Evolutionary conservation across 768 basidiomycete genomes (phyloP), one percentile per base, ranked within the genome.

Genomic region (Suillus subluteus): DNA sequence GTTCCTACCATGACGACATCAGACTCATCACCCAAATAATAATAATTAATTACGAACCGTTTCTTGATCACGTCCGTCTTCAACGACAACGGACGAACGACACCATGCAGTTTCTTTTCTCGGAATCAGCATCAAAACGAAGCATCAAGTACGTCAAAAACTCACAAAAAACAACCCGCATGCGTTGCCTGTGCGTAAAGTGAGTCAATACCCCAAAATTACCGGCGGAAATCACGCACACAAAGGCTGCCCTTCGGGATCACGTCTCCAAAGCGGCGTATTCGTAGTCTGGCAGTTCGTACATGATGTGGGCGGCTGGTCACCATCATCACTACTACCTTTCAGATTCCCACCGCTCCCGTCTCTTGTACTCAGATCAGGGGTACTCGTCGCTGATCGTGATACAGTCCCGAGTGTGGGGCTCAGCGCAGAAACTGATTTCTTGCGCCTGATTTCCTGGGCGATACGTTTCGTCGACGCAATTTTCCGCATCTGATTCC

Each of bases 51-150:
- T 46, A 66, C 81, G 30, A 72, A 94, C 94, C 94, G 84, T 82
- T 98, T 98, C 89, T 98, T 98, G 80, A 97, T 98, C 56, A 96
- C 91, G 76, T 98, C 95, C 52, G 96, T 98, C 85, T 98, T 98
- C 68, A 99, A 85, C 46, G 95, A 96, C 69, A 97, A 82, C 9
- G 97, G 97, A 63, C 97, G 87, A 7, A 96, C 93, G 61, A 98
- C 96, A 58, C 95, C 95, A 73, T 99, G 97, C 46, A 99, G 81
- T 89, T 98, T 98, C 94, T 96, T 71, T 71, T 38, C 23, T 44
- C 15, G n/a, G 5, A 55, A 41, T 78, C 0, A 75, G 73, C 8
- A 66, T 40, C 26, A 38, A 26, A 40, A 56, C 64, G 23, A 1
- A 30, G 48, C 52, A 66, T 52, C n/a, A 63, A 18, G 30, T 35